phyloP scores from a whole-genome alignment of 306 rosid genomes.

The Crotalaria pallida region DNA sequence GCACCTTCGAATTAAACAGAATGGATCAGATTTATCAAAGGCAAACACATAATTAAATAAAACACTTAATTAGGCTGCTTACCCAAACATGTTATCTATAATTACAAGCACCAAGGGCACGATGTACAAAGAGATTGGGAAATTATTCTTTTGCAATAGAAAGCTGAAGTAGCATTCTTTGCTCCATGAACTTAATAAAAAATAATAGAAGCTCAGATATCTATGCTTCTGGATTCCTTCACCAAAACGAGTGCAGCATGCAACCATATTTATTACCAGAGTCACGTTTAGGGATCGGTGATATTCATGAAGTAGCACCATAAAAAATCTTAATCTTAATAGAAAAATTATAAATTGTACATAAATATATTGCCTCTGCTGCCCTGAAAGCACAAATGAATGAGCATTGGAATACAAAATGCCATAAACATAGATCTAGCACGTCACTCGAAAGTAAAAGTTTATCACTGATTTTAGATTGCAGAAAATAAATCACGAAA shows the following conservation, averaged over 20 bases:
- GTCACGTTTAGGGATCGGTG: neutral
- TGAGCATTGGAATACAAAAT: neutral
- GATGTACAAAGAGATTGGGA: conserved; percentile 22
- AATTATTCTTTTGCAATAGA: neutral
- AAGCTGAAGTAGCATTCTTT: neutral
- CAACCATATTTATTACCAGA: neutral
- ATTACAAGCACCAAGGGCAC: conserved; percentile 11
- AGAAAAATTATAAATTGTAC: neutral
- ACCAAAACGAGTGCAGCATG: neutral
- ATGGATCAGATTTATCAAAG: no score
- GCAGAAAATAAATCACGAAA: conserved; percentile 10
- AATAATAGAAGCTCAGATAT: neutral
- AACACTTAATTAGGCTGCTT: no score
- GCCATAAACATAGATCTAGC: neutral
- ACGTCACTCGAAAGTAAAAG: neutral
- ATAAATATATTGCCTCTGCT: neutral
- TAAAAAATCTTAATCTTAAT: neutral
- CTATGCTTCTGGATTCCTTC: neutral
- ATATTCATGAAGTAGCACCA: conserved; percentile 2
- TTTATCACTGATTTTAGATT: neutral
- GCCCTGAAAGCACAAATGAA: neutral
- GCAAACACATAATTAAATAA: no score
- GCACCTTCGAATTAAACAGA: conserved; percentile 65
- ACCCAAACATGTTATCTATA: neutral
- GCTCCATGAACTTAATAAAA: neutral